Percentiles rank a stretch among this genome's conserved stretches.
Conservation (phyloP, 148 eudicot species). For the Heliosperma pusillum region DNA sequence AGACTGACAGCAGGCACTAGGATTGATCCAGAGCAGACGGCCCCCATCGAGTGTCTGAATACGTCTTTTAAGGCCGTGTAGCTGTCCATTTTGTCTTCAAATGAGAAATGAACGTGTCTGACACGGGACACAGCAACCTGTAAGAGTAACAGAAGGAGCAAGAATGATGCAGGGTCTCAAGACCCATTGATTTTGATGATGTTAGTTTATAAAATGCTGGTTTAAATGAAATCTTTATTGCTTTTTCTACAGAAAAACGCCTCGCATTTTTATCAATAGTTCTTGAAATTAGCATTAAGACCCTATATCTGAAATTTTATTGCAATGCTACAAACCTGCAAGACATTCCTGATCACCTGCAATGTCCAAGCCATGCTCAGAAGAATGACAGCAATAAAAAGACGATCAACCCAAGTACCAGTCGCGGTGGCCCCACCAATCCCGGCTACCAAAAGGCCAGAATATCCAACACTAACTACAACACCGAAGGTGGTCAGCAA, state of each 20-base stretch:
- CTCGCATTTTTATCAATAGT: background rate
- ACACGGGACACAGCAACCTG: conserved; percentile 46
- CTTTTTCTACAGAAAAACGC: too few species aligned
- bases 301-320: too few species aligned
- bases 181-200: too few species aligned
- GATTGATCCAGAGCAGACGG: conserved; percentile 48
- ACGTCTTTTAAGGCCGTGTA: conserved; percentile 18
- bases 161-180: too few species aligned
- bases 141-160: background rate
- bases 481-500: conserved; percentile 15
- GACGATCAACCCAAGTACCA: conserved; percentile 5
- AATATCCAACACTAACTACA: conserved; percentile 22
- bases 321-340: conserved; percentile 28
- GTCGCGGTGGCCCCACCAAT: conserved; percentile 54
- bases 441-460: conserved; percentile 38
- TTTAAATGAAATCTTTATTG: too few species aligned
- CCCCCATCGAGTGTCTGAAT: conserved; percentile 28
- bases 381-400: conserved; percentile 23
- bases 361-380: conserved; percentile 34
- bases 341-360: conserved; percentile 53
- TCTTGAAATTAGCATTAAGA: background rate
- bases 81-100: conserved; percentile 25
- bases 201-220: too few species aligned
- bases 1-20: conserved; percentile 42
- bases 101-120: conserved; percentile 39